phyloP scores from a whole-genome alignment of 306 rosid genomes.

The Glycine tomentella region DNA sequence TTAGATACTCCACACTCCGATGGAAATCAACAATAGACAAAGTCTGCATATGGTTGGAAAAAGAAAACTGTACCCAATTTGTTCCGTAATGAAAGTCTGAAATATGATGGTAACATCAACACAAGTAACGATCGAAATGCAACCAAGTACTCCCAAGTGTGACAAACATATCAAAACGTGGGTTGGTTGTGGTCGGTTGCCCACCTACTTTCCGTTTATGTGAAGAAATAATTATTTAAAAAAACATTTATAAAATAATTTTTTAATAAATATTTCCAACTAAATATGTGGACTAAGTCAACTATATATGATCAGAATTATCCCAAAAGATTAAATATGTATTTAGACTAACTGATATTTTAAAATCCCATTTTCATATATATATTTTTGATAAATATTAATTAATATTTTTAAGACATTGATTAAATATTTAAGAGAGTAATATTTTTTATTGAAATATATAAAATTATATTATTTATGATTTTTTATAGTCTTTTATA shows the following conservation, averaged over 20 bases:
- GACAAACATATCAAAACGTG: not conserved
- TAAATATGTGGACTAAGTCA: not conserved
- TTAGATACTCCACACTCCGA: too few species aligned
- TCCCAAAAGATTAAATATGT: not conserved
- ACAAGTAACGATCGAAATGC: not conserved
- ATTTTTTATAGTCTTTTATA: too few species aligned
- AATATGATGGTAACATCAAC: not conserved
- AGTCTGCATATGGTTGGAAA: too few species aligned
- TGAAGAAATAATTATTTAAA: not conserved
- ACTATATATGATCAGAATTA: not conserved
- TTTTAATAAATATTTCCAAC: not conserved
- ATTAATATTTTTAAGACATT: too few species aligned
- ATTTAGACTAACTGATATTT: not conserved
- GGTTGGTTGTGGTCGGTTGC: slow-evolving; percentile 34
- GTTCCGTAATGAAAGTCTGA: not conserved
- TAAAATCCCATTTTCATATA: not conserved
- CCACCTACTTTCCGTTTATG: not conserved
- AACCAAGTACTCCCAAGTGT: not conserved
- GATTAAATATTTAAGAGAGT: too few species aligned
- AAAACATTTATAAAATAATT: not conserved
- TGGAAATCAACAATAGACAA: too few species aligned
- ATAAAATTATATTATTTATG: too few species aligned
- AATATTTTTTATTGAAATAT: too few species aligned
- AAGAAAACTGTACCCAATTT: too few species aligned
- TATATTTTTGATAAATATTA: too few species aligned